Conservation (phyloP, 2,329 filamentous ascomycete genomes). For the Fusarium circinatum region DNA sequence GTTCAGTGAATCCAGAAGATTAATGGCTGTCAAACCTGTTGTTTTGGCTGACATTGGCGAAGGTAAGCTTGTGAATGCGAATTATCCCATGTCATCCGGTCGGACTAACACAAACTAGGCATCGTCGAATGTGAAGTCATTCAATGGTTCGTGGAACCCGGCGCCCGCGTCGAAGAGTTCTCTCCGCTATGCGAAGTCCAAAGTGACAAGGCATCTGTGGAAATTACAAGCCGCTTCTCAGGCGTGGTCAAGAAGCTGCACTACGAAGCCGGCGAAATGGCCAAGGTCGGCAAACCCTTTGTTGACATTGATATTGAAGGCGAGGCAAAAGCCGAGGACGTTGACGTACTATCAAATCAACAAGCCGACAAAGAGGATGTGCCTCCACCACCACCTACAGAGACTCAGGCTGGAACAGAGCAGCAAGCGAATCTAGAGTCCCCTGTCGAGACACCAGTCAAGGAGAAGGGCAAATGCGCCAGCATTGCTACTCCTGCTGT, state of each 20-base stretch:
- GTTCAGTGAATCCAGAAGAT: slow-evolving; percentile 61
- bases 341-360: slow-evolving; percentile 50
- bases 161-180: slow-evolving; percentile 96
- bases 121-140: slow-evolving; percentile 99
- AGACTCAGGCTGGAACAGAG: slow-evolving; percentile 17
- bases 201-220: slow-evolving; percentile 89
- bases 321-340: slow-evolving; percentile 64
- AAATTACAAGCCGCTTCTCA: slow-evolving; percentile 96
- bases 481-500: slow-evolving; percentile 91
- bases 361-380: slow-evolving; percentile 46
- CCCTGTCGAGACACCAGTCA: slow-evolving; percentile 34
- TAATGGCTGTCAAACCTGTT: slow-evolving; percentile 78
- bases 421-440: slow-evolving; percentile 3
- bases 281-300: slow-evolving; percentile 91
- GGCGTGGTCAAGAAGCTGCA: slow-evolving; percentile 96
- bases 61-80: slow-evolving; percentile 59
- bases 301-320: slow-evolving; percentile 95
- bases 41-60: slow-evolving; percentile 87
- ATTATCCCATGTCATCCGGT: background rate
- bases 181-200: slow-evolving; percentile 98
- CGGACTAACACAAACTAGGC: slow-evolving; percentile 61
- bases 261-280: slow-evolving; percentile 96
- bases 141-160: slow-evolving; percentile 98
- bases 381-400: slow-evolving; percentile 35
- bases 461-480: slow-evolving; percentile 70